Evolutionary conservation across 495 filamentous ascomycete species (phyloP), one percentile per base, ranked within the genome.

Genomic region (Halenospora varia): DNA sequence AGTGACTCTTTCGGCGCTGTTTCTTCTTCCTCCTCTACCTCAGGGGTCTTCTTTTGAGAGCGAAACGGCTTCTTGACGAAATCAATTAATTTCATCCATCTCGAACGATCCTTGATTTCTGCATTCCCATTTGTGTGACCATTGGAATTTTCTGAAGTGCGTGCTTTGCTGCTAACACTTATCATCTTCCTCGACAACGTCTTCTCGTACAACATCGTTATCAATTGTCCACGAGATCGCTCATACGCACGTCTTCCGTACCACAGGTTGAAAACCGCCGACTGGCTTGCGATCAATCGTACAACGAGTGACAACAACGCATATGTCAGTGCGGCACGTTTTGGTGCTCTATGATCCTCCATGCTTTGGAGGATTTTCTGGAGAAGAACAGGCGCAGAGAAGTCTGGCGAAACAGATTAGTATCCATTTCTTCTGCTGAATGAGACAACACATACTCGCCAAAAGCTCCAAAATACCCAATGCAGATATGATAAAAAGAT

Each of bases 131-230:
- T 70, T 39, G 22, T 66, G 68, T 39, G 72, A 67, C 39, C 72
- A 61, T 59, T 61, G 10, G 49, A 48, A 8, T 67, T 69, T 35
- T 29, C 40, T 15, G 66, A 55, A 24, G 59, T 45, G 6, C 65
- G 15, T 4, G 56, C 52, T 55, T 58, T 57, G 57, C 60, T 75
- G 46, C 71, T 71, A 25, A 77, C 66, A 9, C 82, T 82, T 53
- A 88, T 78, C 0, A 89, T 80, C 70, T 93, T 92, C 26, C 90
- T 74, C 3, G 82, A 80, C 9, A 94, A 70, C 0, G 88, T 89
- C 71, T 95, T 95, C 66, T 91, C 89, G 55, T 92, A 92, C 23
- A 94, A 75, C 82, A 90, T 92, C 53, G 89, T 93, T 49, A 95
- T 86, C 83, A 93, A 84, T 66, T 92, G 89, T 9, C 90, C 90